Conservation (phyloP, 1,284 basidiomycete species). For the Athelia sp. region DNA sequence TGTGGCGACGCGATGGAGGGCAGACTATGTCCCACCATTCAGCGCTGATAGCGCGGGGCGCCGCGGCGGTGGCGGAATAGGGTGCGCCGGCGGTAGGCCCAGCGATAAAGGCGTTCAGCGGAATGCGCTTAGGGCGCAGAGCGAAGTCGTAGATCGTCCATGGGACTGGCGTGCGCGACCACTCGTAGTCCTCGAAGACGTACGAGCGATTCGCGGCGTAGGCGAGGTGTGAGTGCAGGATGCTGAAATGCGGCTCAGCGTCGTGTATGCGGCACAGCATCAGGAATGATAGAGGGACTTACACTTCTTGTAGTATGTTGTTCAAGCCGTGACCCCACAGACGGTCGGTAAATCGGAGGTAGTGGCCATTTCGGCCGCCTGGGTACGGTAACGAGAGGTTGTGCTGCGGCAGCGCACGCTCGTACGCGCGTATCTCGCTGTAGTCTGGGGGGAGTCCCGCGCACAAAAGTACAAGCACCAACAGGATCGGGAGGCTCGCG, state of each 20-base stretch:
- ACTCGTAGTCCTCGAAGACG: conserved; percentile 37
- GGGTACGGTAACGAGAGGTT: conserved; percentile 13
- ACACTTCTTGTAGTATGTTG: conserved; percentile 54
- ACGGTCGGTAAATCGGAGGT: conserved; percentile 44
- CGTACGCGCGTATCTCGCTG: conserved; percentile 27
- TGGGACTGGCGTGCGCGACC: conserved; percentile 27
- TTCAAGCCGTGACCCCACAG: conserved; percentile 54
- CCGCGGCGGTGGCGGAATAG: conserved; percentile 26
- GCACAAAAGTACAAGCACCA: conserved; percentile 27
- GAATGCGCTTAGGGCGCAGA: conserved; percentile 24
- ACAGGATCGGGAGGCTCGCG: conserved; percentile 19
- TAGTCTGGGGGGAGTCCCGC: conserved; percentile 36
- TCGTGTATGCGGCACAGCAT: not conserved
- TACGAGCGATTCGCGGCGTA: conserved; percentile 40
- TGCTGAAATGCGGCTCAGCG: no score
- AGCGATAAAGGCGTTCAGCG: conserved; percentile 30
- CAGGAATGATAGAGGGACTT: no score
- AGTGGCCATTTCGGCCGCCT: no score
- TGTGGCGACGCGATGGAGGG: conserved; percentile 20
- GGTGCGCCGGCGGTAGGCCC: conserved; percentile 32
- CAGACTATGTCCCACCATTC: conserved; percentile 32
- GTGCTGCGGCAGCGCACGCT: conserved; percentile 35
- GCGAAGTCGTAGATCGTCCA: conserved; percentile 15
- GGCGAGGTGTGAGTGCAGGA: conserved; percentile 38
- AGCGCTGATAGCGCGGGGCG: conserved; percentile 31